Evolutionary conservation across 148 eudicot genomes (phyloP).

Genomic region (Rhododendron kiyosumense): DNA sequence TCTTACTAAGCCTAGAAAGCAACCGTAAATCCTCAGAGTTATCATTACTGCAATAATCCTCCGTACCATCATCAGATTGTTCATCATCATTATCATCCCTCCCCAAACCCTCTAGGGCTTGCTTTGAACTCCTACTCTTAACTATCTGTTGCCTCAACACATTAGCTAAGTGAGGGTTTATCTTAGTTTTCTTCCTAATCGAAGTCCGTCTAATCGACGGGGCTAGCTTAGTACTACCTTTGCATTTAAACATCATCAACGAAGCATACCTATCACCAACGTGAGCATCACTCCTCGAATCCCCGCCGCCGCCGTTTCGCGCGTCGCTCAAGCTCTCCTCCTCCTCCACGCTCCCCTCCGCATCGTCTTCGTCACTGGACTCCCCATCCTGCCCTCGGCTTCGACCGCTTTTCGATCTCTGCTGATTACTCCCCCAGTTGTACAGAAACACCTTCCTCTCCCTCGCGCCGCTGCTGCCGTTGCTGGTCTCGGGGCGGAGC

Average conservation of each 20-base stretch:
- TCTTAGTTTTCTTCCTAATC: constrained; percentile 54
- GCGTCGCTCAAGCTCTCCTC: constrained; percentile 72
- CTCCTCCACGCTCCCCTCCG: constrained; percentile 50
- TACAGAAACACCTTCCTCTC: constrained; percentile 62
- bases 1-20: constrained; percentile 57
- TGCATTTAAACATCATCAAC: constrained; percentile 41
- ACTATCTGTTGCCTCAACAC: constrained; percentile 32
- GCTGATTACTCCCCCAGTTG: constrained; percentile 69
- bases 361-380: constrained; percentile 21
- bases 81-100: constrained; percentile 51
- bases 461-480: constrained; percentile 1
- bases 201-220: constrained; percentile 39
- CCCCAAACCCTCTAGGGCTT: constrained; percentile 29
- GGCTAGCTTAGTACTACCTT: constrained; percentile 31
- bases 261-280: constrained; percentile 45
- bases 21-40: constrained; percentile 60
- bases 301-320: constrained; percentile 47
- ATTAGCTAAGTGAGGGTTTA: constrained; percentile 35
- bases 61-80: constrained; percentile 69
- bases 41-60: constrained; percentile 29
- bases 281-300: constrained; percentile 66
- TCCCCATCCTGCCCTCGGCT: constrained; percentile 20
- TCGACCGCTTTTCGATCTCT: constrained; percentile 54
- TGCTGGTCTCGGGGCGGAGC: neutral
- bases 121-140: constrained; percentile 27